phyloP scores from a whole-genome alignment of 345 rosid genomes.

The Citrus glauca region DNA sequence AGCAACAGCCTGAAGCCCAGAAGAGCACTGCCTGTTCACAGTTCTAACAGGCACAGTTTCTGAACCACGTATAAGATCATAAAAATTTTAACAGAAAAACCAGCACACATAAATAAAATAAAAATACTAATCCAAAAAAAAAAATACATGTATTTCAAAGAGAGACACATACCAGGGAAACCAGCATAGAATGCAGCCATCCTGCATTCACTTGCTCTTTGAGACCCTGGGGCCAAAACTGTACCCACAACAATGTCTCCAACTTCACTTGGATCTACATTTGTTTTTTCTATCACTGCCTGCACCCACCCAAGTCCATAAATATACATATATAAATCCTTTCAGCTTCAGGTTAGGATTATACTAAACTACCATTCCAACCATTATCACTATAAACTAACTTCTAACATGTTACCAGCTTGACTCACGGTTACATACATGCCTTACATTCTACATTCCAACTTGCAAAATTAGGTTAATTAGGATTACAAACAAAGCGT shows the following conservation, averaged over 20 bases:
- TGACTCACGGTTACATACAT: no score
- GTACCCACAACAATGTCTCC: constrained; percentile 98
- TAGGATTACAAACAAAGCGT: no score
- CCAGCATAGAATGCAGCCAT: constrained; percentile 99
- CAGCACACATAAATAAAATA: background rate
- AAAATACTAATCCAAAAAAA: background rate
- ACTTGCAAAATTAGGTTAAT: background rate
- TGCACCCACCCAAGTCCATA: constrained; percentile 22
- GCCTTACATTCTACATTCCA: background rate
- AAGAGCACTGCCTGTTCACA: constrained; percentile 92
- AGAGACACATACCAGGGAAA: constrained; percentile 59
- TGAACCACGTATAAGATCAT: constrained; percentile 18
- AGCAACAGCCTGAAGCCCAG: constrained; percentile 99
- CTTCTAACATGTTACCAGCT: background rate
- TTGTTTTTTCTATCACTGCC: constrained; percentile 86
- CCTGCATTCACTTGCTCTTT: constrained; percentile 90
- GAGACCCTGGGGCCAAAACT: constrained; percentile 85
- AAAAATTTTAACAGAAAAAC: background rate
- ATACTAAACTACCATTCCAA: background rate
- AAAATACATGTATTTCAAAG: background rate
- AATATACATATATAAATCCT: background rate
- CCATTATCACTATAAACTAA: background rate
- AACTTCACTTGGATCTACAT: constrained; percentile 78
- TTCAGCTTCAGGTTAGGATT: background rate
- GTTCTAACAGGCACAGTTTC: constrained; percentile 88